phyloP scores from a whole-genome alignment of 179 eudicot species.

The Spergularia azorica region DNA sequence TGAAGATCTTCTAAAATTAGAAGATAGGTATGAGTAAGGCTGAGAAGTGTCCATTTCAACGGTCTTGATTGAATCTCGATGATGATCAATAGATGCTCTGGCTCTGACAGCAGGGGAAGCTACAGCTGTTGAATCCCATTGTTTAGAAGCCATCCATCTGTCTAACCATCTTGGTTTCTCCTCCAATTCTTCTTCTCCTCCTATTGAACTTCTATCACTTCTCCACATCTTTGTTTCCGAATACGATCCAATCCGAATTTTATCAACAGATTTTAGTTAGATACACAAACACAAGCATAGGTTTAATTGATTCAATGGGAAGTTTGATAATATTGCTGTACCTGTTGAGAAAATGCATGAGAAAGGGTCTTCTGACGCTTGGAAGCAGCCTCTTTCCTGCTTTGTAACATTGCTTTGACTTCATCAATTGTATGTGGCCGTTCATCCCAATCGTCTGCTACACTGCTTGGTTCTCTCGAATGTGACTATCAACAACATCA shows the following conservation, averaged over 20 bases:
- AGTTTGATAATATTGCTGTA: background rate
- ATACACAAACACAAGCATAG: background rate
- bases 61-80: constrained; percentile 52
- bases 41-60: constrained; percentile 74
- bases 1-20: constrained; percentile 45
- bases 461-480: constrained; percentile 68
- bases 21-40: constrained; percentile 54
- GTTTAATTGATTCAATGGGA: background rate
- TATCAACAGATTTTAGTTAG: no score
- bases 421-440: constrained; percentile 71
- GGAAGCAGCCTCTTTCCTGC: constrained; percentile 55
- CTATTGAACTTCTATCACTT: constrained; percentile 60
- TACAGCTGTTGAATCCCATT: constrained; percentile 46
- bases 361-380: constrained; percentile 58
- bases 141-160: constrained; percentile 60
- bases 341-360: constrained; percentile 69
- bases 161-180: constrained; percentile 58
- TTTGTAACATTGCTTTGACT: constrained; percentile 71
- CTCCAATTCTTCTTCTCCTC: constrained; percentile 52
- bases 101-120: constrained; percentile 23
- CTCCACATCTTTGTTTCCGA: constrained; percentile 45
- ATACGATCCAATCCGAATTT: no score
- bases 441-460: constrained; percentile 86
- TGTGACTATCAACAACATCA: constrained; percentile 32
- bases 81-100: constrained; percentile 65